A percentile compares a stretch with the other conserved stretches of the same genome.
Evolutionary conservation across 495 filamentous ascomycete species (phyloP).

Genomic region (Podospora pseudopauciseta): DNA sequence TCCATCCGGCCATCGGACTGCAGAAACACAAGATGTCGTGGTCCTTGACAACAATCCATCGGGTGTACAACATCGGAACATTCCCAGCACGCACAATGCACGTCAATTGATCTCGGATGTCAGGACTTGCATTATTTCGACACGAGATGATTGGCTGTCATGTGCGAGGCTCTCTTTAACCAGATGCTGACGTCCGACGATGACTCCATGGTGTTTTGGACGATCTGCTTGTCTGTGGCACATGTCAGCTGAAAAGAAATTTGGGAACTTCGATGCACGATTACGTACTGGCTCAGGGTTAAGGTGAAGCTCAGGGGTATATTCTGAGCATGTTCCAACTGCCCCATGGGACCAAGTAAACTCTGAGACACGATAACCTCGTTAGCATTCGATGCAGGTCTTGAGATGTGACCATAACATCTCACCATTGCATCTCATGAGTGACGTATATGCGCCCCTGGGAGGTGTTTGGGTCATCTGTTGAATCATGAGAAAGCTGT

Average conservation of each 20-base stretch:
- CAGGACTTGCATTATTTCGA: not conserved
- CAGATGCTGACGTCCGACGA: not conserved
- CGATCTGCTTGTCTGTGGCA: not conserved
- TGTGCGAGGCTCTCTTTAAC: not conserved
- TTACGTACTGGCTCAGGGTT: not conserved
- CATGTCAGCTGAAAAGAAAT: not conserved
- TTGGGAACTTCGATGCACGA: not conserved
- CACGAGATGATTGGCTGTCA: not conserved
- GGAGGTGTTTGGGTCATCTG: not conserved
- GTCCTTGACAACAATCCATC: too few species aligned
- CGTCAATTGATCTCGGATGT: not conserved
- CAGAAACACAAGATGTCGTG: too few species aligned
- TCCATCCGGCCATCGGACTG: not conserved
- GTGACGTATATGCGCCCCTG: slow-evolving; percentile 18
- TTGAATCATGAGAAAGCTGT: slow-evolving; percentile 12
- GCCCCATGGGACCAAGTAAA: slow-evolving; percentile 4
- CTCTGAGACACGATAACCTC: not conserved
- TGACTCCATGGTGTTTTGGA: not conserved
- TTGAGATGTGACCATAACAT: not conserved
- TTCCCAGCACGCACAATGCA: not conserved
- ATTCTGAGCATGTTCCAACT: not conserved
- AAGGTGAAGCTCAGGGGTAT: not conserved
- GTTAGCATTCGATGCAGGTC: not conserved
- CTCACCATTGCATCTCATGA: slow-evolving; percentile 24
- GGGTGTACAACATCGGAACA: not conserved